Evolutionary conservation across 1,139 yeast genomes (phyloP), one percentile per base, ranked within the genome.

Genomic region (Candida glucosophila): DNA sequence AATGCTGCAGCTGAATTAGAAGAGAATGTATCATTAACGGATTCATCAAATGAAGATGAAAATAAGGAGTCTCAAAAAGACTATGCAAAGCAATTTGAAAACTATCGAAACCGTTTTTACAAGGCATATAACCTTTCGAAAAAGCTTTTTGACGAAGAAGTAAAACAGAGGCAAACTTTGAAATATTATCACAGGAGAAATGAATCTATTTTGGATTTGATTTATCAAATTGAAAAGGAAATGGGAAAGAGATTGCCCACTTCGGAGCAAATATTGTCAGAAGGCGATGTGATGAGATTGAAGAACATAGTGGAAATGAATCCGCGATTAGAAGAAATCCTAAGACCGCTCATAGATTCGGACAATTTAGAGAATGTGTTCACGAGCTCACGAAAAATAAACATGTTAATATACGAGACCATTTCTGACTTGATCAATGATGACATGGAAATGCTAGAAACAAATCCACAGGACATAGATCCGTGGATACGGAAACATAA

Each of bases 381-480:
- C 13, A 31, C 33, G 17, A 29, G 31, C 19, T 16, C 24, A 5
- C 25, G 35, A 14, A 30, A 37, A 13, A 17, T 43, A 7, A 39
- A 46, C 29, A 27, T 44, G 14, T 37, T 38, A 18, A 26, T 55
- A 8, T 37, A 43, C 8, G 70, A 63, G 30, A 34, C 49, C 15
- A 41, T 62, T 2, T 58, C 67, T 2, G 70, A 62, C 11, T 39
- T 60, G 22, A 41, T 52, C n/a, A 44, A 52, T 23, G 69, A 63
- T 31, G 70, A 63, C 30, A 36, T 58, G 14, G 47, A 49, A 18
- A 36, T 42, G 6, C 33, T 56, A 2, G 64, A 60, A 33, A 35
- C 44, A 14, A 63, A 63, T 27, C 71, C 71, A 0, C 66, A 59
- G 36, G 55, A 48, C 23, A 39, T 50, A 3, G 65, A 58, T 19